Base-by-base conservation (phyloP, 2,329 filamentous ascomycete species). In the Claviceps sp. region DNA sequence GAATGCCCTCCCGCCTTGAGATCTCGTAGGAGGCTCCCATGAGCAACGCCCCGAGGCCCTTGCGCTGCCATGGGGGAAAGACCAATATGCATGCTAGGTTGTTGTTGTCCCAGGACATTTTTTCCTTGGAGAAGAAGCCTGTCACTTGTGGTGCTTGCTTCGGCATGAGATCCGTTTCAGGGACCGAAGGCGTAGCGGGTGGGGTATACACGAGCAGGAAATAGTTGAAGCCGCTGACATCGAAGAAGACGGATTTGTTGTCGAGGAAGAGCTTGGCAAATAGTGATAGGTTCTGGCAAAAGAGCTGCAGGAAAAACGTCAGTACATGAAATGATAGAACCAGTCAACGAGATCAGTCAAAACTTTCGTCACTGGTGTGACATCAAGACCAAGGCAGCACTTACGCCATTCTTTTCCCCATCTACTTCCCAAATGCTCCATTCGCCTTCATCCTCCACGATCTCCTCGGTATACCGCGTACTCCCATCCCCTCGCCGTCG, bases 61-160 rank as follows among this genome's bases (percentile, higher is more conserved):
- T 89, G 56, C 86, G 84, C 68, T 97, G 91, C 82, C 91, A 97
- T 0, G 93, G 93, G 1, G 93, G 93, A 62, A 97, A 97, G 16
- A 97, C 79, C 6, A 97, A 75, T 59, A 98, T 98, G 65, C 93
- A 98, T 1, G 93, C 93, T 5, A 98, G 77, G 59, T 97, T 98
- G 68, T 98, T 97, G 62, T 91, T 90, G 62, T 98, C 93, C 91
- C 93, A 98, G 3, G 89, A 95, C 75, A 96, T 86, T 67, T 97
- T 97, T 68, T 98, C 93, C 65, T 98, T 97, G 57, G 87, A 94
- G 72, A 97, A 98, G 76, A 97, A 97, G n/a, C 93, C 93, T 1
- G 91, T 80, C 34, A 96, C 83, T 50, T 68, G 67, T 11, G 65
- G 65, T 1, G 57, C 54, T 16, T 30, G 50, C 24, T 18, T 47